Evolutionary conservation across 371 early-diverging fungal genomes (phyloP), one percentile per base, ranked within the genome.

Genomic region (Mucor racemosus): DNA sequence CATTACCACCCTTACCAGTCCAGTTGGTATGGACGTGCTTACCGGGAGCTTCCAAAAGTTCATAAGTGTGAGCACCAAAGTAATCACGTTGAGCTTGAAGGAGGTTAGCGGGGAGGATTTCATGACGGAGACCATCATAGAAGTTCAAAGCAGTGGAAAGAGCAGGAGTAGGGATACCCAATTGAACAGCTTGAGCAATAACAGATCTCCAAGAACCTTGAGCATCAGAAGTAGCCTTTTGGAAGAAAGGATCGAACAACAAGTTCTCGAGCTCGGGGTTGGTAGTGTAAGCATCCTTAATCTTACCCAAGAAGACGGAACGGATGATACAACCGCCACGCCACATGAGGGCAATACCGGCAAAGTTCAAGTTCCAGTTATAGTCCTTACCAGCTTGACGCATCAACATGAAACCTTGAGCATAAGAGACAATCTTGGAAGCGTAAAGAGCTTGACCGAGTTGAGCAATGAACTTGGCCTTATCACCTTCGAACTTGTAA

Each of bases 261-360:
- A 96, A 84, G 87, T 90, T 94, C 76, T 91, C 90, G 33, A 97
- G 90, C 42, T 90, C 72, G 64, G 93, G 93, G 88, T 97, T 94
- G 73, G 76, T 87, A 76, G 84, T 88, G 87, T 92, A 97, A 46
- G 98, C 98, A 66, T 90, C 87, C 86, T 93, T 97, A 88, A 97
- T 97, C 81, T 96, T 94, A 64, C 95, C 95, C 74, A 97, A 88
- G 90, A 98, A 97, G 66, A 90, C 95, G 64, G 88, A 86, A 65
- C 99, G 91, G 78, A 99, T 97, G 72, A 99, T 99, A 87, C 99
- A 99, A 40, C 99, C 99, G 71, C 99, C 98, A 69, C 95, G 92
- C 99, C 99, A 99, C 94, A 99, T 98, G 57, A 94, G 83, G 46
- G 98, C 96, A 78, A 99, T 97, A 61, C 93, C 95, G 46, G 93